Percentiles rank a stretch among this genome's conserved stretches.
These are phyloP conservation scores for Filobasidium wieringae DNA, from an alignment of 768 basidiomycete species.

Conservation along the genomic window DNA sequence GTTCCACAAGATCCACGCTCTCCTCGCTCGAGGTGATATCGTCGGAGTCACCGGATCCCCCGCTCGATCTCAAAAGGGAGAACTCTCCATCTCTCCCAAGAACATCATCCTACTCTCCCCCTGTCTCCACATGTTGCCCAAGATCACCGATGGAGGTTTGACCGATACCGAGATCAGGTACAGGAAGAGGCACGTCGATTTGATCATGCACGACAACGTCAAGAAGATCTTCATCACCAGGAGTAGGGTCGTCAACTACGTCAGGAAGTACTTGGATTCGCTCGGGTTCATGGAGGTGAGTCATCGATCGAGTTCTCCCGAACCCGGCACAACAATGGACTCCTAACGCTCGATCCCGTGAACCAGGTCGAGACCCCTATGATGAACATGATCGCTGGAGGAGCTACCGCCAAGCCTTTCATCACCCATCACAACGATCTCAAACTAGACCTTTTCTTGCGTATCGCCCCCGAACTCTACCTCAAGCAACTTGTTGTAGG, in stretches of 20 bases:
- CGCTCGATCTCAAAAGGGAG: conserved; percentile 86
- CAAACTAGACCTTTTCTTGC: conserved; percentile 87
- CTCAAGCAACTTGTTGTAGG: conserved; percentile 96
- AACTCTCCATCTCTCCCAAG: conserved; percentile 75
- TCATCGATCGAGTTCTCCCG: background rate
- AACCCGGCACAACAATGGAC: too few relatives aligned
- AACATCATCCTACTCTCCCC: conserved; percentile 81
- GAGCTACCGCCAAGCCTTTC: conserved; percentile 97
- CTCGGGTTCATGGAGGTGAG: conserved; percentile 79
- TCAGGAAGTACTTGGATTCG: conserved; percentile 76
- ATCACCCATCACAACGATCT: conserved; percentile 98
- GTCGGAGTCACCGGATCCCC: conserved; percentile 84
- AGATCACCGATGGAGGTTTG: conserved; percentile 69
- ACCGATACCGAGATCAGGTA: conserved; percentile 97
- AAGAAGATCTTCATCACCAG: conserved; percentile 84
- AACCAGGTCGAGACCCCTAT: conserved; percentile 83
- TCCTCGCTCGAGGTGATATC: conserved; percentile 91
- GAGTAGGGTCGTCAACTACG: conserved; percentile 78
- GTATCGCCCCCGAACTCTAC: conserved; percentile 94
- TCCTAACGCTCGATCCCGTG: background rate
- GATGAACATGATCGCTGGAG: conserved; percentile 90
- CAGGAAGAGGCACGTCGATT: conserved; percentile 95
- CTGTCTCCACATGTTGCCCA: conserved; percentile 90
- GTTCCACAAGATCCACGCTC: conserved; percentile 63
- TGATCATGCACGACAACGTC: conserved; percentile 83